A percentile compares a stretch with the other conserved stretches of the same genome.
Conservation (phyloP, 257 asterid species). For the Nicotiana attenuata region DNA sequence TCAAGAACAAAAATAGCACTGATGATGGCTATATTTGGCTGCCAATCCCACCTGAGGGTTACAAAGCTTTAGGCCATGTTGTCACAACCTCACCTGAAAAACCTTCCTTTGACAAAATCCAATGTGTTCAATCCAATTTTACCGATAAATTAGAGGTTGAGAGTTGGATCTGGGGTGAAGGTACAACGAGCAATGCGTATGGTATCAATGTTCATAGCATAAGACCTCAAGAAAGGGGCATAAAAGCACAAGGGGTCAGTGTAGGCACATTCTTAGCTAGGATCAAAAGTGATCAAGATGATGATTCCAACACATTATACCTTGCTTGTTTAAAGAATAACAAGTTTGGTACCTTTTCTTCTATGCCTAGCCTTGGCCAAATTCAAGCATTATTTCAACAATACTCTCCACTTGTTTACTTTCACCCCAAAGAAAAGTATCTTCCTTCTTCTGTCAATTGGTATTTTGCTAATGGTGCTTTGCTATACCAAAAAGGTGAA, state of each 20-base stretch:
- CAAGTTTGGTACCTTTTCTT: slow-evolving; percentile 22
- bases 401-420: slow-evolving; percentile 63
- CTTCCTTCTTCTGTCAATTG: slow-evolving; percentile 76
- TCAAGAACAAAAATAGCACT: slow-evolving; percentile 3
- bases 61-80: slow-evolving; percentile 55
- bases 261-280: slow-evolving; percentile 43
- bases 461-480: slow-evolving; percentile 61
- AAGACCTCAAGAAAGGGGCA: slow-evolving; percentile 58
- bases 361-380: slow-evolving; percentile 53
- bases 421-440: slow-evolving; percentile 64
- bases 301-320: slow-evolving; percentile 4
- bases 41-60: slow-evolving; percentile 74
- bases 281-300: slow-evolving; percentile 8
- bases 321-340: slow-evolving; percentile 62
- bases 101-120: slow-evolving; percentile 54
- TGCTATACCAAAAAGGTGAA: slow-evolving; percentile 44
- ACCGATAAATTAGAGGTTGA: slow-evolving; percentile 57
- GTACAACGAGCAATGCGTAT: slow-evolving; percentile 10
- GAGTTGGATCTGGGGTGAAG: slow-evolving; percentile 58
- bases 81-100: slow-evolving; percentile 58
- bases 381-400: slow-evolving; percentile 36
- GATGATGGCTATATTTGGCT: slow-evolving; percentile 58
- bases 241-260: slow-evolving; percentile 36
- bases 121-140: slow-evolving; percentile 59
- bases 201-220: slow-evolving; percentile 33